phyloP scores from a whole-genome alignment of 2,329 filamentous ascomycete species.

The Calonectria montana region DNA sequence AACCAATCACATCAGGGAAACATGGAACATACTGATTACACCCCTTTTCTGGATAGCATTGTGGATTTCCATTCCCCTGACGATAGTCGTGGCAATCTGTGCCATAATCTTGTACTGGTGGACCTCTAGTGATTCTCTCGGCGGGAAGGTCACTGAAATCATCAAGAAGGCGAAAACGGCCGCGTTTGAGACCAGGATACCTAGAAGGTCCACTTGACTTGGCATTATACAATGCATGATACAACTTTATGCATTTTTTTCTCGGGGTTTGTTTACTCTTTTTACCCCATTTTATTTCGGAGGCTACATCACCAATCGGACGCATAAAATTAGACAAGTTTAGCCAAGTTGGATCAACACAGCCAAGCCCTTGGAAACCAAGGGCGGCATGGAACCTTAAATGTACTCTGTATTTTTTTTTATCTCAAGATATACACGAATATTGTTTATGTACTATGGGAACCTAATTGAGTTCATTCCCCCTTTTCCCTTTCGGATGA shows the following conservation, averaged over 20 bases:
- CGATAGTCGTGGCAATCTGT: conserved; percentile 37
- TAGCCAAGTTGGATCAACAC: not conserved
- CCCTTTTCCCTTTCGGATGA: not conserved
- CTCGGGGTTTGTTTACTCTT: not conserved
- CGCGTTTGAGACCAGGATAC: conserved; percentile 29
- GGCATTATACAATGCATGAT: too few relatives aligned
- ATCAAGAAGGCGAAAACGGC: conserved; percentile 33
- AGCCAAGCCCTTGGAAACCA: not conserved
- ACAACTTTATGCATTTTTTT: too few relatives aligned
- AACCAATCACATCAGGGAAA: conserved; percentile 30
- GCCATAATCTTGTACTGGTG: conserved; percentile 46
- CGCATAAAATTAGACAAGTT: not conserved
- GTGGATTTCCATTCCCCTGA: conserved; percentile 47
- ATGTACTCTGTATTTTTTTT: conserved; percentile 10
- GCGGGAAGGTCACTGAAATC: conserved; percentile 32
- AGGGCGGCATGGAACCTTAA: not conserved
- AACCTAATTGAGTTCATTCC: not conserved
- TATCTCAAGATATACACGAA: conserved; percentile 20
- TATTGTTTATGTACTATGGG: conserved; percentile 20
- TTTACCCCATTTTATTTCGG: not conserved
- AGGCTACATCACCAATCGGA: not conserved
- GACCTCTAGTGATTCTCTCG: conserved; percentile 37
- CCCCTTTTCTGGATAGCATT: conserved; percentile 45
- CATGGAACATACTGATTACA: conserved; percentile 39
- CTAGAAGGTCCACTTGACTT: conserved; percentile 19